Percentiles rank a stretch among this genome's conserved stretches.
Evolutionary conservation across 257 asterid species (phyloP).

Genomic region (Thymus mandschuricus): DNA sequence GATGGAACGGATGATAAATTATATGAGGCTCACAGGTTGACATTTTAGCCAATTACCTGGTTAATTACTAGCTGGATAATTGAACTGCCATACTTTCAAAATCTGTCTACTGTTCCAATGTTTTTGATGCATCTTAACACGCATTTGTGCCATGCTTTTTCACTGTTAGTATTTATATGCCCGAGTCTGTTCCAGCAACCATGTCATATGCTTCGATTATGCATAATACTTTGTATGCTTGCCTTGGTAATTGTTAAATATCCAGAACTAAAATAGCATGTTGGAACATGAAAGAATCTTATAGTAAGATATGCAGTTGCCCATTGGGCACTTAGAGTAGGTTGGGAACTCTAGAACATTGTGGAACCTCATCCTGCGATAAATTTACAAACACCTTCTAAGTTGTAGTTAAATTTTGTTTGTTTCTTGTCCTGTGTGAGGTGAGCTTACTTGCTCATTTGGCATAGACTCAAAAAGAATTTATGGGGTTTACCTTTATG

Average conservation of each 20-base stretch:
- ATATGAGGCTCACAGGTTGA: conserved; percentile 93
- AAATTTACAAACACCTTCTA: neutral
- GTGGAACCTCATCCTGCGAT: neutral
- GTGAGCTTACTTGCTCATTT: neutral
- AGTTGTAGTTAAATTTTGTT: neutral
- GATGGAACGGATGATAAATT: conserved; percentile 85
- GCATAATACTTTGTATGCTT: conserved; percentile 5
- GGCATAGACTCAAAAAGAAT: neutral
- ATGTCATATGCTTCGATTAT: neutral
- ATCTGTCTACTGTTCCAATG: too few relatives aligned
- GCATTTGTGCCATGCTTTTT: conserved; percentile 5
- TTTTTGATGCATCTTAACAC: too few relatives aligned
- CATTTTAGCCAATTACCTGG: conserved; percentile 28
- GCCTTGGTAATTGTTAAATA: conserved; percentile 9
- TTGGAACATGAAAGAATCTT: neutral
- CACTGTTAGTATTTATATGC: neutral
- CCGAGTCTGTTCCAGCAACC: conserved; percentile 6
- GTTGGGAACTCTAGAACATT: conserved; percentile 11
- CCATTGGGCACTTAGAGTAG: conserved; percentile 1
- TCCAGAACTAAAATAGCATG: conserved; percentile 8
- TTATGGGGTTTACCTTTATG: conserved; percentile 10
- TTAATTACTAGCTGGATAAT: conserved; percentile 24
- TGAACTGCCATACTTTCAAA: conserved; percentile 11
- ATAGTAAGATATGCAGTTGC: neutral
- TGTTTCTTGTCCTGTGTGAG: conserved; percentile 19